phyloP scores from a whole-genome alignment of 129 eudicot genomes.

The Flaveria sonorensis region DNA sequence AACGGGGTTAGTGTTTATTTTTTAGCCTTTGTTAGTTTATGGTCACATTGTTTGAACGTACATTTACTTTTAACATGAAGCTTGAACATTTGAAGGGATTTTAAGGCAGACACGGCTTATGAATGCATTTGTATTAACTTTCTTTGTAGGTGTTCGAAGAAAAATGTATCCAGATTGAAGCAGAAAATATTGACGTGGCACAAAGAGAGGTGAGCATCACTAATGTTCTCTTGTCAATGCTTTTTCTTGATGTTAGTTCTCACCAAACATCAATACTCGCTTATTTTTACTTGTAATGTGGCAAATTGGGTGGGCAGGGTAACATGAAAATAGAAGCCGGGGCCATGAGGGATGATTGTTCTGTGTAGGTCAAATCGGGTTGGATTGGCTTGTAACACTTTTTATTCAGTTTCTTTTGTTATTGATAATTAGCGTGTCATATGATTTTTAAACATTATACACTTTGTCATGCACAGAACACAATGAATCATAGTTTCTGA shows the following conservation, averaged over 20 bases:
- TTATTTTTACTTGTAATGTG: not conserved
- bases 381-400: not conserved
- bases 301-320: not conserved
- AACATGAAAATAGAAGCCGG: not conserved
- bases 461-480: not conserved
- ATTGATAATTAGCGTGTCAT: not conserved
- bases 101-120: not conserved
- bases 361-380: not conserved
- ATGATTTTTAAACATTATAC: not conserved
- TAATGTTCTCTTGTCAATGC: not conserved
- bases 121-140: not conserved
- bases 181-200: constrained; percentile 44
- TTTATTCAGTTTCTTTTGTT: not conserved
- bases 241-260: not conserved
- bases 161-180: constrained; percentile 46
- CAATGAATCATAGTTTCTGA: too few relatives aligned
- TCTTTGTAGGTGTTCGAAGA: constrained; percentile 47
- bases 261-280: not conserved
- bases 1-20: constrained; percentile 37
- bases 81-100: constrained; percentile 2
- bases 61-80: not conserved
- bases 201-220: constrained; percentile 49
- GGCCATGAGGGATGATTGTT: not conserved
- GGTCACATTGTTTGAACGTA: constrained; percentile 5
- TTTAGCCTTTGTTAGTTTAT: not conserved